Base-by-base conservation (phyloP, 164 flowering plant species). In the Echeveria elegans region DNA sequence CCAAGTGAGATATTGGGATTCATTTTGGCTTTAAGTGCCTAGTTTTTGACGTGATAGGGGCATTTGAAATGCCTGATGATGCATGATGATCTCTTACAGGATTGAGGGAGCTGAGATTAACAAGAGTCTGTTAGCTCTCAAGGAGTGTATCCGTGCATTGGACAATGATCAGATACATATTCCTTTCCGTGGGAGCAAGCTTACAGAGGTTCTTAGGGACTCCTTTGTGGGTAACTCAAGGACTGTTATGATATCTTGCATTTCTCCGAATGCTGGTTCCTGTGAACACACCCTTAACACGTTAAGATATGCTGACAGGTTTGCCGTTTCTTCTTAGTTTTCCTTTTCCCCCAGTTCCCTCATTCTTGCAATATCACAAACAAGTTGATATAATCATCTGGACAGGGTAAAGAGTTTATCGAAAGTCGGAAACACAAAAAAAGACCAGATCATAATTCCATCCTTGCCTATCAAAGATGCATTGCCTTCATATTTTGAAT, bases 71-170 rank as follows among this genome's bases (percentile, higher is more conserved):
- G 41, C 12, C 60, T 21, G n/a, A 28, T 56, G 31, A 56, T 53
- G 30, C 69, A 43, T 64, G 47, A 16, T 43, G 64, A 58, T 41
- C 36, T 19, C 34, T 72, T 76, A 67, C 82, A 95, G 99, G 78
- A 95, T 95, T 78, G 99, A 95, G 69, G 99, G 99, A 41, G 99
- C 99, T 69, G 99, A 95, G 81, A 95, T 95, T 43, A 95, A 95
- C 78, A 95, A 95, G 83, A 95, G 99, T 73, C 95, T 95, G 71
- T 76, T 95, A 82, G 99, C 99, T 62, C 86, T 95, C 16, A 95
- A 95, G 80, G 99, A 95, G 81, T 95, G 99, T 72, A 95, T 95
- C 52, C 97, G 99, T 73, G 99, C 99, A 72, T 85, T 95, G 75
- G 99, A 95, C 82, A 95, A 95, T 85, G 99, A 95, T 72, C 98